Evolutionary conservation across 179 eudicot species (phyloP).

Genomic region (Beta corolliflora): DNA sequence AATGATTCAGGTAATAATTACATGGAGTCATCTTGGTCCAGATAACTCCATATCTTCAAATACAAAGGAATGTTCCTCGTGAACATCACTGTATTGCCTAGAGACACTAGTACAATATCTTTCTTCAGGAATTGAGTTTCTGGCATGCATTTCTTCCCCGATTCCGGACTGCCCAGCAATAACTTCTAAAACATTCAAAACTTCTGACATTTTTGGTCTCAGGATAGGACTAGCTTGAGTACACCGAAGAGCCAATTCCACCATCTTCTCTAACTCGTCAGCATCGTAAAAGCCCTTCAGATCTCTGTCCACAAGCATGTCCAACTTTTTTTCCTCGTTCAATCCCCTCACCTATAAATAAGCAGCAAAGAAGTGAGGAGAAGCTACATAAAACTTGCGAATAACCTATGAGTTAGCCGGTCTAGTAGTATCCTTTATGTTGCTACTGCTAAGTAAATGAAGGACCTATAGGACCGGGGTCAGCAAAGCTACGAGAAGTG

Average conservation of each 20-base stretch:
- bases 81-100: conserved; percentile 47
- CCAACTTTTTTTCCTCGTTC: conserved; percentile 64
- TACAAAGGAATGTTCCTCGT: conserved; percentile 66
- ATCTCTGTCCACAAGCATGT: conserved; percentile 71
- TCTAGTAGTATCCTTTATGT: too few relatives aligned
- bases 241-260: conserved; percentile 68
- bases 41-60: conserved; percentile 88
- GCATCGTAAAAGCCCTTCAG: conserved; percentile 51
- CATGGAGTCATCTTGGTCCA: conserved; percentile 67
- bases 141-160: conserved; percentile 41
- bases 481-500: not conserved
- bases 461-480: not conserved
- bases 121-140: conserved; percentile 40
- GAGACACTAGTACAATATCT: conserved; percentile 46
- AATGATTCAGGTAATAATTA: not conserved
- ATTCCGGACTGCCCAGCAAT: conserved; percentile 38
- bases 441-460: not conserved
- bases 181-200: conserved; percentile 60
- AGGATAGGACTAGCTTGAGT: conserved; percentile 68
- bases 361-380: not conserved
- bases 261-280: conserved; percentile 65
- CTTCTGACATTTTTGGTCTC: conserved; percentile 86
- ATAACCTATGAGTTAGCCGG: too few relatives aligned
- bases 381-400: not conserved
- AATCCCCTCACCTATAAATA: conserved; percentile 56